Evolutionary conservation across 805 yeast species (phyloP).

Genomic region (Isabelozyma heimii): DNA sequence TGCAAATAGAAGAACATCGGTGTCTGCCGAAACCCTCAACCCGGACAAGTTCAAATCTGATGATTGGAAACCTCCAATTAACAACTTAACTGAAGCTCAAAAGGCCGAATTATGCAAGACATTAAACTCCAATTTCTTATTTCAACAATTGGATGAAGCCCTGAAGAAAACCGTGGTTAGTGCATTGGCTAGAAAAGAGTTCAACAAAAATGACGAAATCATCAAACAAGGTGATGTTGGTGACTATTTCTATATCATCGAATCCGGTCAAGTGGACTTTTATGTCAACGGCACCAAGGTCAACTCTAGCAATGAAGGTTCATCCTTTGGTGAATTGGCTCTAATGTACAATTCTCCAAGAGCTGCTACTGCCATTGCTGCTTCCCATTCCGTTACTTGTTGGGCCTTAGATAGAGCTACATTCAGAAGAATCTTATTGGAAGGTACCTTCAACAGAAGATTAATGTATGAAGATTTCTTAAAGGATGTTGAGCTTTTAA

Average conservation of each 20-base stretch:
- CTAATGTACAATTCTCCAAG: conserved; percentile 97
- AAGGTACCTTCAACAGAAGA: conserved; percentile 88
- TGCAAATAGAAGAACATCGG: conserved; percentile 84
- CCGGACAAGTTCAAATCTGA: conserved; percentile 67
- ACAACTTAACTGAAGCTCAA: conserved; percentile 62
- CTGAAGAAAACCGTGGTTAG: conserved; percentile 73
- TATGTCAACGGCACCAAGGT: conserved; percentile 70
- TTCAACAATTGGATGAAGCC: conserved; percentile 76
- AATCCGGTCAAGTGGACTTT: conserved; percentile 80
- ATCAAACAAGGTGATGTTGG: conserved; percentile 94
- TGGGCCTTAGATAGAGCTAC: conserved; percentile 96
- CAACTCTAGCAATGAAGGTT: conserved; percentile 76
- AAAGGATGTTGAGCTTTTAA: conserved; percentile 79
- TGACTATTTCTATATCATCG: conserved; percentile 85
- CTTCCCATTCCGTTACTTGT: conserved; percentile 60
- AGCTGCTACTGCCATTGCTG: conserved; percentile 89
- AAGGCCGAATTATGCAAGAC: conserved; percentile 63
- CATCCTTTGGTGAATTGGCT: conserved; percentile 95
- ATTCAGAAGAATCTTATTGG: conserved; percentile 86
- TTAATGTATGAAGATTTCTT: conserved; percentile 85
- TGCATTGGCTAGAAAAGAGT: conserved; percentile 76
- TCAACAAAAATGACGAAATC: conserved; percentile 58
- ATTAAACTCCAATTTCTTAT: conserved; percentile 79
- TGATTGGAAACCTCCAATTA: conserved; percentile 72
- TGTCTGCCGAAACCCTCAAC: conserved; percentile 82